Evolutionary conservation across 305 asterid species (phyloP), one percentile per base, ranked within the genome.

Genomic region (Fraxinus nigra): DNA sequence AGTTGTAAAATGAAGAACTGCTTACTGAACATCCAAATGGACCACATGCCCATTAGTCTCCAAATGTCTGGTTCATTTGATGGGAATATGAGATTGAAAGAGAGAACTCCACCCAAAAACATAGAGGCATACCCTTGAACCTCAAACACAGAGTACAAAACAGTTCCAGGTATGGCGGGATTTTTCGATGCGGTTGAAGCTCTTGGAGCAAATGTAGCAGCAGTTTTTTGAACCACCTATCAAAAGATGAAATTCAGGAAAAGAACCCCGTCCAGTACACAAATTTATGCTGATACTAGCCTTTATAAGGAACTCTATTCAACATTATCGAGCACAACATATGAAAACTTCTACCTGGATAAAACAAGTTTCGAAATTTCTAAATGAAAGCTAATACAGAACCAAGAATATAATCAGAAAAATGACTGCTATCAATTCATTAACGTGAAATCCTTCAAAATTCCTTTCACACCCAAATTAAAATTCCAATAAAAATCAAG

Each of bases 21-120:
- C 98, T 93, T 91, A 96, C 99, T 94, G 90, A 94, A 96, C 99
- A 96, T 96, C 99, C 98, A 96, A 80, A 94, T 92, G 88, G 99
- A 96, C 98, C 98, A 96, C 98, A 94, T 96, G 80, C 99, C 97
- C 98, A 94, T 94, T 38, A 95, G 90, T 85, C 98, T 92, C 99
- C 99, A 95, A 76, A 95, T 32, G 79, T 95, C 98, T 0, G 99
- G 98, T 81, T 94, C 98, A 80, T 88, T 91, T 20, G 99, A 95
- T 0, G 99, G 99, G 77, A 93, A 94, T 80, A 94, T 82, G 84
- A 95, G 95, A 84, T 95, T 95, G 90, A 93, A 95, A 20, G 99
- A 95, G 78, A 94, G 92, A 75, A 95, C 93, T 85, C 99, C 99
- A 4, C 98, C 99, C 48, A 95, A 3, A 69, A 95, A 80, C 80